Evolutionary conservation across 2,329 filamentous ascomycete genomes (phyloP).

Genomic region (Grosmannia penicillata): DNA sequence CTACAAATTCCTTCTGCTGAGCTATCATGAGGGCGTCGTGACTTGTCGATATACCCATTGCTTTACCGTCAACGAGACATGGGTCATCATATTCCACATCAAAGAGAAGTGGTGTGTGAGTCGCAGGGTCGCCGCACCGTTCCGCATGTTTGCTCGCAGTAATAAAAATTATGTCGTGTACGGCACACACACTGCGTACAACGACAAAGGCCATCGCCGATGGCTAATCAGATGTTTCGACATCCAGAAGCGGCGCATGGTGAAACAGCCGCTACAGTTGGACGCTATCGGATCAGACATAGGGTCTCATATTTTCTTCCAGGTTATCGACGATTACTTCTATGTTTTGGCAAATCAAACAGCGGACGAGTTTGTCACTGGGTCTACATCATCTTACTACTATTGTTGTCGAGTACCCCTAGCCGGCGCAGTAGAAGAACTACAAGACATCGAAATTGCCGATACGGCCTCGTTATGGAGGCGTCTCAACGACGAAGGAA

Average conservation of each 20-base stretch:
- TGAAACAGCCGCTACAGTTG: conserved; percentile 34
- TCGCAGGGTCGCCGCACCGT: conserved; percentile 26
- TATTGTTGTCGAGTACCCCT: conserved; percentile 50
- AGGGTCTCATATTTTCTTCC: conserved; percentile 55
- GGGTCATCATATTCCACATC: conserved; percentile 37
- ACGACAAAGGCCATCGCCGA: conserved; percentile 38
- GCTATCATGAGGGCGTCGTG: conserved; percentile 41
- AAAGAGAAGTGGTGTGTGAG: conserved; percentile 24
- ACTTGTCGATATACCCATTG: conserved; percentile 38
- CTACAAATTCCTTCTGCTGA: conserved; percentile 37
- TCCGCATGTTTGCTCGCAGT: conserved; percentile 54
- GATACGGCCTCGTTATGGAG: conserved; percentile 42
- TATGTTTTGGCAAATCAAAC: conserved; percentile 57
- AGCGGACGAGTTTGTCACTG: conserved; percentile 40
- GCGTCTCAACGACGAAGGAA: conserved; percentile 52
- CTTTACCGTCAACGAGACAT: conserved; percentile 22
- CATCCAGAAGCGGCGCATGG: conserved; percentile 24
- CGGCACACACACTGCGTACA: conserved; percentile 42
- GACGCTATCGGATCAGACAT: conserved; percentile 49
- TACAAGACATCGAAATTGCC: conserved; percentile 23
- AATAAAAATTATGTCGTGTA: conserved; percentile 46
- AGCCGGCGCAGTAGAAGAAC: too few relatives aligned
- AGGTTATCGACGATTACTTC: conserved; percentile 49
- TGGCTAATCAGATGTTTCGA: conserved; percentile 47
- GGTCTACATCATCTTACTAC: conserved; percentile 55